These are phyloP conservation scores for Hamamelis virginiana DNA, from an alignment of 164 flowering plant genomes.

Conservation along the genomic window DNA sequence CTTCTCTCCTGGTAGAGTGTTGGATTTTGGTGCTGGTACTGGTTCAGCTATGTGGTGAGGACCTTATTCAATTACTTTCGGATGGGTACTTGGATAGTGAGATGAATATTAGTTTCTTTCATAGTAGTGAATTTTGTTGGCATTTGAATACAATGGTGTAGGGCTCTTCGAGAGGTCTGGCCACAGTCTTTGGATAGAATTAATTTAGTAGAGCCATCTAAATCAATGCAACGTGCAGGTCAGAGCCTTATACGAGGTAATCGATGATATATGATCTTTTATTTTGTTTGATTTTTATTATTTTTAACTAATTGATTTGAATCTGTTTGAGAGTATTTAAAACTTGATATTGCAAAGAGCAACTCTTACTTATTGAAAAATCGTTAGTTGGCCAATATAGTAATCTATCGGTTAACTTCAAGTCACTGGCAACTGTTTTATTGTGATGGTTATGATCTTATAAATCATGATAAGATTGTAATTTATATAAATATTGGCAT, in stretches of 20 bases:
- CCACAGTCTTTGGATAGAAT: conserved; percentile 66
- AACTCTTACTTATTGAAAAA: neutral
- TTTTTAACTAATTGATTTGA: neutral
- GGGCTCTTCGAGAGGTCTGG: conserved; percentile 95
- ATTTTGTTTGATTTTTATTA: neutral
- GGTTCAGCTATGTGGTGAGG: conserved; percentile 93
- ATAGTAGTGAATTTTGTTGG: neutral
- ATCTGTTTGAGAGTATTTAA: neutral
- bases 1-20: conserved; percentile 70
- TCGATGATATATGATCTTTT: neutral
- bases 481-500: too few species aligned
- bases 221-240: conserved; percentile 92
- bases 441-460: too few species aligned
- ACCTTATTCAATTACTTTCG: conserved; percentile 1
- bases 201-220: conserved; percentile 90
- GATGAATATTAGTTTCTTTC: neutral
- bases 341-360: neutral
- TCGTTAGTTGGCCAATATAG: neutral
- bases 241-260: conserved; percentile 72
- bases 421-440: too few species aligned
- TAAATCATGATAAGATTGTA: too few species aligned
- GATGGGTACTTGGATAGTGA: neutral
- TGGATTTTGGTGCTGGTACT: conserved; percentile 98
- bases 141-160: conserved; percentile 23
- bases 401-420: too few species aligned